These are phyloP conservation scores for Lactarius hengduanensis DNA, from an alignment of 768 basidiomycete species.

Conservation along the genomic window DNA sequence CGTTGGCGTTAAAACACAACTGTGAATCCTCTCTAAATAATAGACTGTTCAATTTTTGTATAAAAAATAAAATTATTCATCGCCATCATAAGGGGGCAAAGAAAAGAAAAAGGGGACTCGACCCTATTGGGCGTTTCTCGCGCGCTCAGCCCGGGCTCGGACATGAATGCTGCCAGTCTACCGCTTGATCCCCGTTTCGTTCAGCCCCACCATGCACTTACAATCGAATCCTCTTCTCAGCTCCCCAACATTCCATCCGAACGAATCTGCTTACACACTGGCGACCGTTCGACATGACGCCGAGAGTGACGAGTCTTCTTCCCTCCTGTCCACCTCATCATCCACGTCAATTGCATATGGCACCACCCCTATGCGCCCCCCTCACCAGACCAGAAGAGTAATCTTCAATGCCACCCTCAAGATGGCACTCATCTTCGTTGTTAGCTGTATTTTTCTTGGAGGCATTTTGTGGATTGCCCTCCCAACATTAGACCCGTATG, in stretches of 20 bases:
- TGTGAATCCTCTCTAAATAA: not conserved
- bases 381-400: conserved; percentile 48
- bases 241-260: conserved; percentile 32
- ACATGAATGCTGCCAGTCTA: not conserved
- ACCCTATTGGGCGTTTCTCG: not conserved
- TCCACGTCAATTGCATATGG: conserved; percentile 36
- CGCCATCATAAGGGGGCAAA: not conserved
- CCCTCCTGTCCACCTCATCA: conserved; percentile 34
- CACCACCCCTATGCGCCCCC: conserved; percentile 36
- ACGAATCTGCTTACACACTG: conserved; percentile 61
- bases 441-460: conserved; percentile 68
- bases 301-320: conserved; percentile 26
- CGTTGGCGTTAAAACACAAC: not conserved
- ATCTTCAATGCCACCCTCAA: conserved; percentile 81
- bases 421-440: conserved; percentile 73
- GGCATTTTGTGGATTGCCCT: conserved; percentile 78
- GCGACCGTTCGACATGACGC: conserved; percentile 46
- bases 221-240: conserved; percentile 9
- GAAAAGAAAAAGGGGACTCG: not conserved
- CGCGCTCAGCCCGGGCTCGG: not conserved
- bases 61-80: not conserved
- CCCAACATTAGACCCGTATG: conserved; percentile 76
- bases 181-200: not conserved
- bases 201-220: not conserved
- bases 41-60: not conserved